Evolutionary conservation across 164 flowering plant genomes (phyloP).

Genomic region (Vitis riparia): DNA sequence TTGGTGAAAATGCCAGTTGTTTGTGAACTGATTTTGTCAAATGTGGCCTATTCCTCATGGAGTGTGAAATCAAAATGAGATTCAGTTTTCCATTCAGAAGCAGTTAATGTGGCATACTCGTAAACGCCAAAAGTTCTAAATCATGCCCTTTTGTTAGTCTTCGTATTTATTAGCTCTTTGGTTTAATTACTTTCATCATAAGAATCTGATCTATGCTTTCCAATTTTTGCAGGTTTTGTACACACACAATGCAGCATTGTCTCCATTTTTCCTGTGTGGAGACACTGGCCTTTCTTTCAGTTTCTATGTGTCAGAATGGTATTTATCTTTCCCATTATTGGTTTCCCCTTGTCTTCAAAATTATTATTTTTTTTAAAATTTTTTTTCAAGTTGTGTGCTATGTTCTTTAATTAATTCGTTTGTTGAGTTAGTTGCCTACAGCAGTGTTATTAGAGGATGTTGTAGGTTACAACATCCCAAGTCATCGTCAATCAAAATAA

Average conservation of each 20-base stretch:
- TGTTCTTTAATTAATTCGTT: constrained; percentile 9
- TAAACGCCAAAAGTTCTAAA: too few relatives aligned
- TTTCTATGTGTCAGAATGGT: not conserved
- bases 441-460: not conserved
- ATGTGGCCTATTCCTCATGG: too few relatives aligned
- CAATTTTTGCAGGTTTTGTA: constrained; percentile 17
- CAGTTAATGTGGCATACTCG: too few relatives aligned
- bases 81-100: too few relatives aligned
- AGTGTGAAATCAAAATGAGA: too few relatives aligned
- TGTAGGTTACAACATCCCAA: not conserved
- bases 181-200: not conserved
- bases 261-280: constrained; percentile 22
- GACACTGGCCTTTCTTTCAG: not conserved
- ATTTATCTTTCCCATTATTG: not conserved
- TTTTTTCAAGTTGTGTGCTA: not conserved
- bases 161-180: not conserved
- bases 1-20: too few relatives aligned
- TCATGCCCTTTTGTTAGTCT: not conserved
- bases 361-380: not conserved
- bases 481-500: not conserved
- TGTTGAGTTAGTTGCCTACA: not conserved
- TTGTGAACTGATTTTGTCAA: too few relatives aligned
- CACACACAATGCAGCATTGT: not conserved
- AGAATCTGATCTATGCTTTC: not conserved
- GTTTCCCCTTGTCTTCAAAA: not conserved